Evolutionary conservation across 2,329 filamentous ascomycete species (phyloP).

Genomic region (Pyrenophora tritici-repentis): DNA sequence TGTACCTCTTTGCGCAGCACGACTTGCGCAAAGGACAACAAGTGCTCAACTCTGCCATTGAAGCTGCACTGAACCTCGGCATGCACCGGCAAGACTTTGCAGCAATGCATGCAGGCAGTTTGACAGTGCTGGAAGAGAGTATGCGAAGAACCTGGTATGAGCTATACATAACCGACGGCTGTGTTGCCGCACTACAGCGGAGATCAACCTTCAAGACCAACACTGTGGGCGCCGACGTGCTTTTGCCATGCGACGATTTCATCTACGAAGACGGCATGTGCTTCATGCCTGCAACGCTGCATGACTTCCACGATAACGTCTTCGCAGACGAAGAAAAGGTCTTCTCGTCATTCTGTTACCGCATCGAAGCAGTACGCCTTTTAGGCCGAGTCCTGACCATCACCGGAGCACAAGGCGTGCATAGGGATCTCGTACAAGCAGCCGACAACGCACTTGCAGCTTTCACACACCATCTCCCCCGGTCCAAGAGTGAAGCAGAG

Average conservation of each 20-base stretch:
- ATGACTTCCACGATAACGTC: constrained; percentile 72
- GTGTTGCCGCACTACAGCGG: constrained; percentile 76
- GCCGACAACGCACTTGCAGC: constrained; percentile 67
- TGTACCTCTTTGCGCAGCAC: constrained; percentile 74
- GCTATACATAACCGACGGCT: constrained; percentile 74
- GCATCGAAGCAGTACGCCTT: constrained; percentile 76
- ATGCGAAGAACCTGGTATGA: constrained; percentile 89
- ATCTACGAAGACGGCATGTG: constrained; percentile 52
- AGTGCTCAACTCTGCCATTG: constrained; percentile 67
- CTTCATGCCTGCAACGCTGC: constrained; percentile 55
- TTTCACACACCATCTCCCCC: constrained; percentile 77
- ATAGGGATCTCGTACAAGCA: constrained; percentile 52
- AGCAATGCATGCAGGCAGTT: constrained; percentile 61
- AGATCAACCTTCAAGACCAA: constrained; percentile 69
- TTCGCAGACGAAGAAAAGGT: constrained; percentile 70
- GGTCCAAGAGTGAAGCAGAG: constrained; percentile 64
- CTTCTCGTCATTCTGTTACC: constrained; percentile 83
- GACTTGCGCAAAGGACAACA: constrained; percentile 68
- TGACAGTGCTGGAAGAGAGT: constrained; percentile 73
- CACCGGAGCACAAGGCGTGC: constrained; percentile 23
- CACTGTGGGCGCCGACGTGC: constrained; percentile 67
- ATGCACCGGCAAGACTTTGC: constrained; percentile 73
- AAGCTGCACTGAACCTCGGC: constrained; percentile 73
- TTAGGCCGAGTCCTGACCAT: constrained; percentile 70
- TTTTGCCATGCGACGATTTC: constrained; percentile 77